phyloP scores from a whole-genome alignment of 2,329 filamentous ascomycete genomes.

The Venturia oleaginea region DNA sequence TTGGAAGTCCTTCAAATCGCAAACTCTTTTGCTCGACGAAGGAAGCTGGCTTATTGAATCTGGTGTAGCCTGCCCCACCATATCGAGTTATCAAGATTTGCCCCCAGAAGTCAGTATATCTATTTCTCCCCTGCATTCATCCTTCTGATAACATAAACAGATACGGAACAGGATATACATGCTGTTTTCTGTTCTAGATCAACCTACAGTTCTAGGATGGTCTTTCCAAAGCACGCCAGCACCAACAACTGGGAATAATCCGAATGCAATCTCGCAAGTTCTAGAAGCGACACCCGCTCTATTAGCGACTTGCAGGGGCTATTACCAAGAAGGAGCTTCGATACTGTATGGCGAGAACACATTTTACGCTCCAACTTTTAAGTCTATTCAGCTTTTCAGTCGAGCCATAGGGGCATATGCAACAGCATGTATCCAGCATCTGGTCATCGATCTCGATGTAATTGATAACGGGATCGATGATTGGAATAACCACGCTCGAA shows the following conservation, averaged over 20 bases:
- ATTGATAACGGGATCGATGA: neutral
- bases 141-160: neutral
- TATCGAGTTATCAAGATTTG: neutral
- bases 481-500: neutral
- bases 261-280: neutral
- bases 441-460: neutral
- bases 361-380: neutral
- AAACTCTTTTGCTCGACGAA: neutral
- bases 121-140: neutral
- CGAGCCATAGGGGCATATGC: neutral
- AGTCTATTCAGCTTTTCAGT: neutral
- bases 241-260: neutral
- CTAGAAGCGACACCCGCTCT: neutral
- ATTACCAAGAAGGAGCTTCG: neutral
- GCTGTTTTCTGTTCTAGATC: neutral
- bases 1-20: neutral
- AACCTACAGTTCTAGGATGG: neutral
- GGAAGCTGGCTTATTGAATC: neutral
- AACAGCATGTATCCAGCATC: neutral
- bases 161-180: neutral
- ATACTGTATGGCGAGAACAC: neutral
- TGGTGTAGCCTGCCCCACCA: neutral
- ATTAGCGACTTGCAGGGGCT: neutral
- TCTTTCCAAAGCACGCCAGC: neutral
- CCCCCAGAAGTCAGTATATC: neutral